Evolutionary conservation across 164 flowering plant genomes (phyloP), one percentile per base, ranked within the genome.

Genomic region (Akebia trifoliata): DNA sequence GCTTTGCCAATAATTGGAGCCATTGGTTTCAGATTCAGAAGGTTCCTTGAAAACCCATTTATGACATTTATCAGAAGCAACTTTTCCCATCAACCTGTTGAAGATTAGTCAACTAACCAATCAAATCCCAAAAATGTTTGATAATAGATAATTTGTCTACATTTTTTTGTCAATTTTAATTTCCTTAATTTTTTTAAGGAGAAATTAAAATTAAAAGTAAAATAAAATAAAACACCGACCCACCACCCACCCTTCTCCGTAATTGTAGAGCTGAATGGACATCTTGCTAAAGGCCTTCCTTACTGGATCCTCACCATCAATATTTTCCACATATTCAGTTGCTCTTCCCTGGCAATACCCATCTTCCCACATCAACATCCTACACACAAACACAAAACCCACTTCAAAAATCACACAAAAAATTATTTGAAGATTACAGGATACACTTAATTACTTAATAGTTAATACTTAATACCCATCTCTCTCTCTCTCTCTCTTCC

Each of bases 241-340:
- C 63, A n/a, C n/a, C 82, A 89, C 98, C 94, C 95, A 93, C 98
- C 98, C 98, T 93, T 93, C 98, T 85, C 98, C 98, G 78, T 93
- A 93, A 79, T 93, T 93, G 78, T 93, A 93, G 66, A 93, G 69
- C 77, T 92, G 98, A 78, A 92, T 92, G 62, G 98, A 86, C 98
- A 92, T 92, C 58, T 92, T 89, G 93, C 98, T 83, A 93, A 92
- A 92, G 70, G 98, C 81, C 58, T 85, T 92, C 57, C 95, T 80
- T 60, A 92, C 95, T 59, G 84, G 85, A 85, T 92, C 95, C 43
- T 89, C 98, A 0, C 89, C 87, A 64, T 87, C 94, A 36, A 83
- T 81, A 42, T 83, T 85, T 53, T 89, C 95, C 66, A 83, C 24
- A 64, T 88, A 76, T 43, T 81, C 92, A 52, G 76, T 74, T 22